Evolutionary conservation across 768 basidiomycete species (phyloP), one percentile per base, ranked within the genome.

Genomic region (Lactarius evosmus): DNA sequence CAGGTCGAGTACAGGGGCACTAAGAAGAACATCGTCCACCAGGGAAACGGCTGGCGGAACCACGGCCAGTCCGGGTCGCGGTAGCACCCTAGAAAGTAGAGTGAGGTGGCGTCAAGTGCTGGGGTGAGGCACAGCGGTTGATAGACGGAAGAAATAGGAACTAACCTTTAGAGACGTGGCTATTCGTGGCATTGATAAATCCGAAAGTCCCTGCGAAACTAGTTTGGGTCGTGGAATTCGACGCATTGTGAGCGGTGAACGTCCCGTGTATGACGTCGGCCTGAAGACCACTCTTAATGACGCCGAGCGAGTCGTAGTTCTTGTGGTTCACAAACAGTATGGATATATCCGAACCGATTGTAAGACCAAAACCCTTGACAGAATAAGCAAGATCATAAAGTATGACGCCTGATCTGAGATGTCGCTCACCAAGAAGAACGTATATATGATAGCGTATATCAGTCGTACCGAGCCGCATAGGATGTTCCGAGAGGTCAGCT

Each of bases 361-460:
- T 88, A 61, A 93, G 75, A 52, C 91, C 90, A 71, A 93, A 93
- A 8, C 92, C 91, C 89, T 91, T 25, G n/a, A 16, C 6, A 22
- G 29, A 30, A 9, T 25, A 27, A 14, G 55, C 46, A 52, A n/a
- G 40, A 33, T 34, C 17, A 51, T 40, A 46, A 33, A 22, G 12
- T 17, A 29, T 34, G 2, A 19, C 19, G 27, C 51, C 34, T 32
- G 40, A 33, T 16, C 19, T 8, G 62, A 49, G 34, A n/a, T 16
- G 8, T 29, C 12, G 51, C 80, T 63, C 70, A 88, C 89, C 69
- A 93, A 75, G 73, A 92, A 92, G 50, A 93, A 77, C 0, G 90
- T 91, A 70, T 93, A 93, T 49, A 93, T 91, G 63, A 91, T 87
- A 16, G 91, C 90, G 69, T 91, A 93, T 32, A 93, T 89, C 73